Evolutionary conservation across 352 stramenopile genomes (phyloP), one percentile per base, ranked within the genome.

Genomic region (Pythium dissimile): DNA sequence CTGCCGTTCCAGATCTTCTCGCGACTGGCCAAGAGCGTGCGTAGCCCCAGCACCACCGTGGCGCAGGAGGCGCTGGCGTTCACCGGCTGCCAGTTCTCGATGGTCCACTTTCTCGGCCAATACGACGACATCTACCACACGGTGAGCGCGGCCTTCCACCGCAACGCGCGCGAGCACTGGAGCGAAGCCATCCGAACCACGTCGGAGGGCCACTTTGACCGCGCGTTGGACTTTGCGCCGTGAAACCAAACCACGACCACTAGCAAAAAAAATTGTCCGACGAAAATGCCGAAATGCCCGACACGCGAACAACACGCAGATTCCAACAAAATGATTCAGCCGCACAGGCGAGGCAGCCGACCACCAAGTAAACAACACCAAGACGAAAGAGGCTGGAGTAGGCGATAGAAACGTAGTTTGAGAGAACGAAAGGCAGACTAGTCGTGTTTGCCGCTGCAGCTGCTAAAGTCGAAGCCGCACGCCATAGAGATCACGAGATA

Each of bases 401-500:
- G n/a, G n/a, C n/a, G 20, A 21, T 32, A 48, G 21, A 41, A 39
- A 38, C 32, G 28, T 41, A 39, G 45, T 21, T 18, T n/a, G n/a
- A 50, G 27, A 15, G 37, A 37, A 35, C 12, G 15, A 50, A 12
- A 38, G 12, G n/a, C n/a, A n/a, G 6, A 50, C 20, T 47, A 80
- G 18, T 77, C 65, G 42, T 72, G 67, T 30, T 78, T 80, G 60
- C 79, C 75, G n/a, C 76, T 80, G 65, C 84, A 92, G 62, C 73
- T 74, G 53, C 80, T 91, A 18, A 96, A 82, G 54, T 88, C 78
- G 28, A 93, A 92, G 34, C 88, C 86, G 50, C 88, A 95, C 27
- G 84, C 83, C 84, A 93, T 92, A 15, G 84, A 89, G 31, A 94
- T 74, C 52, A 93, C 75, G 56, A 94, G 74, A 72, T 95, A 95